Base-by-base conservation (phyloP, 345 rosid species). In the Iberis pinnata region DNA sequence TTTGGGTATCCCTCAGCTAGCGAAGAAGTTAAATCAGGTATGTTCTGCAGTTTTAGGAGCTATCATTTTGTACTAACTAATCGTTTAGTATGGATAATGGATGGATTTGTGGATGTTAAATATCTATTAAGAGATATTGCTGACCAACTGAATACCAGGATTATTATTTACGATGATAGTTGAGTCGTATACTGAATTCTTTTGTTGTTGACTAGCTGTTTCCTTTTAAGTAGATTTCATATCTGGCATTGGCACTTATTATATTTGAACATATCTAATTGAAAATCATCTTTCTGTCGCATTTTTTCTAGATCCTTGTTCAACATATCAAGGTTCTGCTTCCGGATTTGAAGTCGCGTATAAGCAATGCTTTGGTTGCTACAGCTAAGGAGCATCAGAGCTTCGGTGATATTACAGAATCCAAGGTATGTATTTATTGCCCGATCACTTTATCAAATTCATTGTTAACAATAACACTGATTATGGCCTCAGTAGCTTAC, bases 1-100 rank as follows among this genome's bases (percentile, higher is more conserved):
- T 61, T 63, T 82, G 37, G 87, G 92, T 48, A 64, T 80, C 51
- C 84, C 87, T 40, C 78, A 80, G 73, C 77, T 80, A 48, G 92
- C 92, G 11, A 78, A 76, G 65, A 80, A 78, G 79, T 61, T 83
- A 63, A 83, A 83, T 65, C 82, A 80, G 81, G 92, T 80, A 53
- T 24, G 14, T 53, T 35, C 16, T 35, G 49, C 55, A 52, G 9
- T 31, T 31, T 43, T 52, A 11, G 9, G 59, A 37, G 39, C 43
- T 12, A 1, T 43, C n/a, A 25, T 49, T 43, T 12, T 9, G 7
- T 11, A 46, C 2, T 14, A 10, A 18, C 16, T 27, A 17, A 12
- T 8, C 27, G 25, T 45, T 46, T 55, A 45, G 22, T 37, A 26
- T 27, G 33, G 17, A 54, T 38, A 12, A 32, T 25, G 22, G 31